Conservation (phyloP, 495 filamentous ascomycete genomes). For the Tuber aestivum region DNA sequence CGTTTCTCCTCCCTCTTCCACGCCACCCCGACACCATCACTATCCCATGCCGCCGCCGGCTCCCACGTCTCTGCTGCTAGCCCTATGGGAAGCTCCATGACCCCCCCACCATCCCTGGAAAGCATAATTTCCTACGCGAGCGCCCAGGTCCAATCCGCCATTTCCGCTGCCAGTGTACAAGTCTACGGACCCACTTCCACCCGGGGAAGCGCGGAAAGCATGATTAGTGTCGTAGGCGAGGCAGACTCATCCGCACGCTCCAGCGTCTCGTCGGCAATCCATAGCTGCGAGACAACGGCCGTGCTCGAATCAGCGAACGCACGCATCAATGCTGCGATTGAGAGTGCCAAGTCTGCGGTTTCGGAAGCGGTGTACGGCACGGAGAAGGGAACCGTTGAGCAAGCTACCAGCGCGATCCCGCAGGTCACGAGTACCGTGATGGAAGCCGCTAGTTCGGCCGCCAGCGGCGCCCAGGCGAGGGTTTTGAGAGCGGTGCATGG, state of each 20-base stretch:
- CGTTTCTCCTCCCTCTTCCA: constrained; percentile 62
- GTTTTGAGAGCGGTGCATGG: constrained; percentile 36
- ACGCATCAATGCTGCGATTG: constrained; percentile 45
- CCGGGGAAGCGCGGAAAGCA: constrained; percentile 53
- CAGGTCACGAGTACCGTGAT: constrained; percentile 33
- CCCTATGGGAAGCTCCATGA: constrained; percentile 44
- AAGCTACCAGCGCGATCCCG: constrained; percentile 23
- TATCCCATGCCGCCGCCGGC: constrained; percentile 49
- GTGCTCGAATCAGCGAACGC: constrained; percentile 44
- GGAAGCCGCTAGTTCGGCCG: constrained; percentile 26
- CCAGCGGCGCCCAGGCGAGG: constrained; percentile 41
- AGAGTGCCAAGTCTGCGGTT: constrained; percentile 41
- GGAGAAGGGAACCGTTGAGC: constrained; percentile 28
- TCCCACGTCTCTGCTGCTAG: constrained; percentile 45
- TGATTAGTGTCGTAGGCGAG: constrained; percentile 50
- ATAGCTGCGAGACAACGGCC: constrained; percentile 47
- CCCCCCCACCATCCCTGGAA: constrained; percentile 56
- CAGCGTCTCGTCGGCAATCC: constrained; percentile 54
- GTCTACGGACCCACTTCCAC: constrained; percentile 52
- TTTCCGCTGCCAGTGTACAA: constrained; percentile 56
- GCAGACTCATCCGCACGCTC: constrained; percentile 50
- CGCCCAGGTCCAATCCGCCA: constrained; percentile 54
- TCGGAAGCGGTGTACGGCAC: constrained; percentile 47
- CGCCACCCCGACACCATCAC: constrained; percentile 11
- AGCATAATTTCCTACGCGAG: constrained; percentile 54